Base-by-base conservation (phyloP, 1,284 basidiomycete species). In the Rhizopogon parksii region DNA sequence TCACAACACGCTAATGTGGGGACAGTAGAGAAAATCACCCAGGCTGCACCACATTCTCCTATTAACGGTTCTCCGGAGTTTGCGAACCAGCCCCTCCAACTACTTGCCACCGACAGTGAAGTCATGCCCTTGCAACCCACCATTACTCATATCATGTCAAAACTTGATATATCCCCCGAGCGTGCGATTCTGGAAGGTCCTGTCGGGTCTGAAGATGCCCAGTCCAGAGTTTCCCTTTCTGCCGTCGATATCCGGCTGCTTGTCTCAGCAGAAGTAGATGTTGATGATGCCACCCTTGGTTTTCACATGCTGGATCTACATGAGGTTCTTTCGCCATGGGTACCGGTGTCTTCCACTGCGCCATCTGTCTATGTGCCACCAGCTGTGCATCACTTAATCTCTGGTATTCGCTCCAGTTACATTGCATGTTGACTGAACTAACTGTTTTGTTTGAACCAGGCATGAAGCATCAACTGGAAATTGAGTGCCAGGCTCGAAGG, bases 241-340 rank as follows among this genome's bases (percentile, higher is more conserved):
- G 36, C 25, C 36, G 24, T 51, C 11, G 27, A 24, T 17, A 36
- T 37, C 15, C 36, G n/a, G 17, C n/a, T 40, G 4, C 17, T 45
- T 21, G 17, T 32, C 2, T 43, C 45, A 19, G 35, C 36, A 5
- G 27, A 17, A n/a, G 21, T 40, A 21, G 12, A 46, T 17, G 12
- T 34, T 17, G 52, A 47, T 15, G 30, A 34, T 14, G 40, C 6
- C n/a, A 32, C 6, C 25, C 37, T 45, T 19, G 34, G 42, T 9
- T 71, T 72, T 50, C 55, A 64, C 40, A 63, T 72, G 62, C 54
- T 72, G 11, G 71, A 69, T 36, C 37, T 67, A 24, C 60, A 64
- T 6, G 70, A 71, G 15, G 50, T 69, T 37, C 61, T 67, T 21
- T 52, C 59, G 9, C 68, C 71, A 3, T 70, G 69, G 69, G 61